These are phyloP conservation scores for Mortierella claussenii DNA, from an alignment of 192 early-diverging fungal genomes.

Conservation along the genomic window DNA sequence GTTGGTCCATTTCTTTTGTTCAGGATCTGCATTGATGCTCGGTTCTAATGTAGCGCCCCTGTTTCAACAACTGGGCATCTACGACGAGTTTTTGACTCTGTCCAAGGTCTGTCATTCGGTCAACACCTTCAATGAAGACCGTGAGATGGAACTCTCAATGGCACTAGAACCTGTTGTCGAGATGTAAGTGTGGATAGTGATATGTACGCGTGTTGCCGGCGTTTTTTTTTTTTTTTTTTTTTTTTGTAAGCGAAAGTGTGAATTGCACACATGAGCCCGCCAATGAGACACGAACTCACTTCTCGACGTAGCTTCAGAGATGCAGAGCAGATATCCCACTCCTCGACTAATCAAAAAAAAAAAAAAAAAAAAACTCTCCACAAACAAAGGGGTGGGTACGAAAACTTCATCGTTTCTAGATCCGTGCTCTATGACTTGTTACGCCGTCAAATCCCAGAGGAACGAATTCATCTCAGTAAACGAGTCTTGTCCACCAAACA, in stretches of 20 bases:
- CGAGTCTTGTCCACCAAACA: slow-evolving; percentile 12
- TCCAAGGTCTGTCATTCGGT: not conserved
- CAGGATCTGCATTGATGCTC: not conserved
- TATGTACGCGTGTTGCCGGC: not conserved
- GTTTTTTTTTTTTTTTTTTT: not conserved
- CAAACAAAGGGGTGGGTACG: not conserved
- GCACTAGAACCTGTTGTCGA: not conserved
- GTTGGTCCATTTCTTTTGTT: not conserved
- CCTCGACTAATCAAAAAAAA: too few species aligned
- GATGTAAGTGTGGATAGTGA: not conserved
- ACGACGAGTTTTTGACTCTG: not conserved
- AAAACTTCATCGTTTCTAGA: not conserved
- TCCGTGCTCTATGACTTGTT: slow-evolving; percentile 1
- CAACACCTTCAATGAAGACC: not conserved
- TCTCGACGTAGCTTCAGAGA: too few species aligned
- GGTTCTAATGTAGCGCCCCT: not conserved
- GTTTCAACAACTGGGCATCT: not conserved
- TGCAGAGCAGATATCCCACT: too few species aligned
- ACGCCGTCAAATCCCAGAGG: not conserved
- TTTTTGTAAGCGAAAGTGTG: too few species aligned
- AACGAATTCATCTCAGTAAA: slow-evolving; percentile 12
- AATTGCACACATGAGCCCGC: too few species aligned
- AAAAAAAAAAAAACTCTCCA: too few species aligned
- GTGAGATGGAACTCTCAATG: not conserved
- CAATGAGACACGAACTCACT: too few species aligned